Base-by-base conservation (phyloP, 129 eudicot genomes). In the Helichrysum umbraculigerum region DNA sequence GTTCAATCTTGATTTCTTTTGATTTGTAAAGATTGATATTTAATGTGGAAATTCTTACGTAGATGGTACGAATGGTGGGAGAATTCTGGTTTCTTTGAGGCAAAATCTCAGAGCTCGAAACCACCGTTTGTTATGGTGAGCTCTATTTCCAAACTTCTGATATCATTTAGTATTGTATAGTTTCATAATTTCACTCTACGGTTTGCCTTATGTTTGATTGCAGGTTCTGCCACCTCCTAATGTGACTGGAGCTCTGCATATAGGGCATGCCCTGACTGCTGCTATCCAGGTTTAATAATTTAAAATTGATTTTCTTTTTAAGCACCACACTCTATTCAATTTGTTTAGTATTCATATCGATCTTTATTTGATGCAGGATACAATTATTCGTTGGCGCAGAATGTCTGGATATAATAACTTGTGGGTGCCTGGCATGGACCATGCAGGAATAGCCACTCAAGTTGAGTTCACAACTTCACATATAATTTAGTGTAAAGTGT, bases 391-490 rank as follows among this genome's bases (percentile, higher is more conserved):
- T 10, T 94, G 96, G 92, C 87, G 90, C 66, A 87, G 96, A 78
- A 94, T 91, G 99, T 91, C 99, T 1, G 97, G 96, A 71, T 87
- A 89, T 89, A 91, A 89, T 78, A 84, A 96, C 19, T 79, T 94
- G 76, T 94, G 97, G 99, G 99, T 94, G 54, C 99, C 99, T 41
- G 97, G 99, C 33, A 91, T 89, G 96, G 97, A 94, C 58, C 99
- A 94, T 83, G 99, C 99, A 63, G 99, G 99, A 76, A 94, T 94
- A 71, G 99, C 99, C 28, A 94, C 99, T 34, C 99, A 94, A 94
- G 99, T 94, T 73, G n/a, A 80, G 52, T 37, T 32, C 15, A 33
- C 35, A 33, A 33, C 35, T 33, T 33, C 35, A 33, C 35, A 33
- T 33, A 33, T 33, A 33, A 33, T 33, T 33, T 33, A 4, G 35